Conservation (phyloP, 306 rosid genomes). For the Purshia tridentata region DNA sequence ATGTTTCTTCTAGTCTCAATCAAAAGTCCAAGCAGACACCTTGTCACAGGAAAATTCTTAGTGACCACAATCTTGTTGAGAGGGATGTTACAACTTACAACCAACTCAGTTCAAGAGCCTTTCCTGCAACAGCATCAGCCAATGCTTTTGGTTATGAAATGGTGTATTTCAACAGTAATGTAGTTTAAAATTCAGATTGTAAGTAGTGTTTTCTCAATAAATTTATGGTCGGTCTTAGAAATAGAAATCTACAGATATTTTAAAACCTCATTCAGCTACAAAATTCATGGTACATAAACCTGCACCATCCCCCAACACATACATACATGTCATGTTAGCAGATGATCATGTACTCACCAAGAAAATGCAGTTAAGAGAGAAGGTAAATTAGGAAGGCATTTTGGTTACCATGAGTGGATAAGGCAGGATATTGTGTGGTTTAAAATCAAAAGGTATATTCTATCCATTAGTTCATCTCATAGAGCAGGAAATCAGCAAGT, state of each 20-base stretch:
- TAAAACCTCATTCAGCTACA: neutral
- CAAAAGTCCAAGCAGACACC: slow-evolving; percentile 27
- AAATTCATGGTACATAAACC: neutral
- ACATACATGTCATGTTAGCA: neutral
- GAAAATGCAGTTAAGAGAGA: neutral
- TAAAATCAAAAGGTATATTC: neutral
- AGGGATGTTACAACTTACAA: slow-evolving; percentile 29
- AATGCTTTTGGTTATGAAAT: slow-evolving; percentile 29
- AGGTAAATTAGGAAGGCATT: neutral
- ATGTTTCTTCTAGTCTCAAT: slow-evolving; percentile 40
- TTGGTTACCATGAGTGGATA: neutral
- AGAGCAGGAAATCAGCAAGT: neutral
- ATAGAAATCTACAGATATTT: slow-evolving; percentile 8
- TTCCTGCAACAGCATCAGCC: slow-evolving; percentile 33
- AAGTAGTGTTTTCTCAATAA: neutral
- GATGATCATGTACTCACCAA: neutral
- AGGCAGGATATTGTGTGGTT: neutral
- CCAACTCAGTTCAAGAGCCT: slow-evolving; percentile 40
- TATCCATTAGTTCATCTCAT: neutral
- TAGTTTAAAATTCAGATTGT: slow-evolving; percentile 9
- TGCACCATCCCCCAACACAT: neutral
- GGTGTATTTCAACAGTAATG: slow-evolving; percentile 10
- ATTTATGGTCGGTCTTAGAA: slow-evolving; percentile 12
- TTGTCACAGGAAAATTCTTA: slow-evolving; percentile 7
- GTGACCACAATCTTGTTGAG: slow-evolving; percentile 8